phyloP scores from a whole-genome alignment of 2,329 filamentous ascomycete genomes.

The Alternaria arbusti region DNA sequence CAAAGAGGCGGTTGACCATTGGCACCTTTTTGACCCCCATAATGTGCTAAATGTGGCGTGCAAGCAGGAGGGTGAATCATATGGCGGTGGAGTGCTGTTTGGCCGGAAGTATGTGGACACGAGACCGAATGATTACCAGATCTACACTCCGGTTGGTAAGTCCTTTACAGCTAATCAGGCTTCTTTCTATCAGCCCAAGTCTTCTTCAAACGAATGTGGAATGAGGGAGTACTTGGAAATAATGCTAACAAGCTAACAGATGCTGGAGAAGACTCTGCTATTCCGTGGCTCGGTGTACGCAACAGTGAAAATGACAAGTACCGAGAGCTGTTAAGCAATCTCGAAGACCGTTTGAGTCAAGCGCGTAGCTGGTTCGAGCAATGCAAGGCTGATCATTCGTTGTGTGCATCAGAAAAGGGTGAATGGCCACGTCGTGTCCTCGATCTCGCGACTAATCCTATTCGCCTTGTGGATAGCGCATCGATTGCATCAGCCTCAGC shows the following conservation, averaged over 20 bases:
- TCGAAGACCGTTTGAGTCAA: background rate
- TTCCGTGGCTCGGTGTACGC: background rate
- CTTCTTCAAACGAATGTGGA: background rate
- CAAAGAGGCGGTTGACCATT: background rate
- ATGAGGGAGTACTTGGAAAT: background rate
- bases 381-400: background rate
- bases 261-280: background rate
- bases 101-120: background rate
- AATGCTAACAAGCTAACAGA: background rate
- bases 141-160: background rate
- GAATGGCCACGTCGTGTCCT: constrained; percentile 1
- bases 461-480: background rate
- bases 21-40: background rate
- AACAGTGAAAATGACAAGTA: background rate
- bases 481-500: background rate
- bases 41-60: background rate
- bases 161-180: background rate
- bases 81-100: background rate
- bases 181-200: background rate
- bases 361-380: background rate
- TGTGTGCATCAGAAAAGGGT: background rate
- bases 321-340: background rate
- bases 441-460: background rate
- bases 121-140: background rate
- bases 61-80: background rate